Conservation (phyloP, 2,329 filamentous ascomycete genomes). For the Chrysoporthe puriensis region DNA sequence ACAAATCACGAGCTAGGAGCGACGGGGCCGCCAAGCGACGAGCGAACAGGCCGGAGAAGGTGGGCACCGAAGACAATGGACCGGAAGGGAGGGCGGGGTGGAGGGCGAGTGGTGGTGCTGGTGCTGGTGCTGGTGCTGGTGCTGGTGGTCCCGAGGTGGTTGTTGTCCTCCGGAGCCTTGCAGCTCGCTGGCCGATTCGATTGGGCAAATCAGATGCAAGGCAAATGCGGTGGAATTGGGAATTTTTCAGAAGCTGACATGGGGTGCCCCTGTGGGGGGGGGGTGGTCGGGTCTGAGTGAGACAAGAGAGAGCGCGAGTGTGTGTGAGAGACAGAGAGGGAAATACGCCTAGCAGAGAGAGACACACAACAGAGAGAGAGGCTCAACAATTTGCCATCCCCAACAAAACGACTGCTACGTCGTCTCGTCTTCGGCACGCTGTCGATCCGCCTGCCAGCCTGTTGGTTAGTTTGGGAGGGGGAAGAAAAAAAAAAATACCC, state of each 20-base stretch:
- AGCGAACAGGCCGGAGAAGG: not conserved
- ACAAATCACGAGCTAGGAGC: not conserved
- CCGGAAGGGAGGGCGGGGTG: not conserved
- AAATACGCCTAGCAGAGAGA: not conserved
- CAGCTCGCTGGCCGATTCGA: not conserved
- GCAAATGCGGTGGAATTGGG: slow-evolving; percentile 3
- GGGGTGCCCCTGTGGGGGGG: too few relatives aligned
- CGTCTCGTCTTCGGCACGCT: not conserved
- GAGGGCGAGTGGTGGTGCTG: too few relatives aligned
- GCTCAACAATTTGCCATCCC: slow-evolving; percentile 29
- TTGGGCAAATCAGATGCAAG: slow-evolving; percentile 15
- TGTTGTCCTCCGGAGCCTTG: not conserved
- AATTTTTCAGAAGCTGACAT: not conserved
- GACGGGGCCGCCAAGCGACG: too few relatives aligned
- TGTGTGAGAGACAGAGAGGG: not conserved
- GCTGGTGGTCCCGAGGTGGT: not conserved
- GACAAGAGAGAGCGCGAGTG: not conserved
- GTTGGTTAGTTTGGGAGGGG: not conserved
- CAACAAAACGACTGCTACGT: slow-evolving; percentile 21
- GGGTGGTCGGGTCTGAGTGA: too few relatives aligned
- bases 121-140: too few relatives aligned
- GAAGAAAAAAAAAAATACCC: not conserved
- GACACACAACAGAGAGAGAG: slow-evolving; percentile 5
- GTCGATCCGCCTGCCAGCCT: too few relatives aligned
- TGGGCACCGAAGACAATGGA: slow-evolving; percentile 1